Conservation (phyloP, 345 rosid genomes). For the Moricandia arvensis region DNA sequence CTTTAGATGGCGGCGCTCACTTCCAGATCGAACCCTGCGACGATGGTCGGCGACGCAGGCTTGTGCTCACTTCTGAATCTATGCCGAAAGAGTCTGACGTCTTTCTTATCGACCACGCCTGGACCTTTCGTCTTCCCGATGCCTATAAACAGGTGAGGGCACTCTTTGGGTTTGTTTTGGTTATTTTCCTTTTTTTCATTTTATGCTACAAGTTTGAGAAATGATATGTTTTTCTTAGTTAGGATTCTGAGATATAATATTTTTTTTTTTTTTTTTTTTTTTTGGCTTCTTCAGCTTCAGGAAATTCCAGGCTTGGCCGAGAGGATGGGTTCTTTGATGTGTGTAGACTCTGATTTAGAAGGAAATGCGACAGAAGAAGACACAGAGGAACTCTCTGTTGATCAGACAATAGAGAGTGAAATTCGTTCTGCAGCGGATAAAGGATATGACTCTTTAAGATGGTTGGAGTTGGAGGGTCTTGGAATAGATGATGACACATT, state of each 20-base stretch:
- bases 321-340: slow-evolving; percentile 92
- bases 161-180: too few species aligned
- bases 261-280: neutral
- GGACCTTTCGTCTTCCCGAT: slow-evolving; percentile 90
- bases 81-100: slow-evolving; percentile 64
- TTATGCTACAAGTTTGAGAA: neutral
- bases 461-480: slow-evolving; percentile 92
- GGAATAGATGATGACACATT: slow-evolving; percentile 56
- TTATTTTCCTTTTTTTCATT: neutral
- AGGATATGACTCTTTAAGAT: slow-evolving; percentile 51
- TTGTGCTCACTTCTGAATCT: slow-evolving; percentile 58
- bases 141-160: slow-evolving; percentile 61
- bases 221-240: neutral
- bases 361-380: slow-evolving; percentile 31
- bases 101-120: slow-evolving; percentile 89
- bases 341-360: slow-evolving; percentile 55
- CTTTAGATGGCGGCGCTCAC: slow-evolving; percentile 78
- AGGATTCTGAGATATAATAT: neutral
- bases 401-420: slow-evolving; percentile 54
- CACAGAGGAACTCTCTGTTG: slow-evolving; percentile 34
- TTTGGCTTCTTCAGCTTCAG: slow-evolving; percentile 57
- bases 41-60: slow-evolving; percentile 64
- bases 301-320: slow-evolving; percentile 86
- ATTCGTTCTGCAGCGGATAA: slow-evolving; percentile 47
- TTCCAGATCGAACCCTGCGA: slow-evolving; percentile 70